Evolutionary conservation across 306 rosid genomes (phyloP).

Genomic region (Arachis stenosperma): DNA sequence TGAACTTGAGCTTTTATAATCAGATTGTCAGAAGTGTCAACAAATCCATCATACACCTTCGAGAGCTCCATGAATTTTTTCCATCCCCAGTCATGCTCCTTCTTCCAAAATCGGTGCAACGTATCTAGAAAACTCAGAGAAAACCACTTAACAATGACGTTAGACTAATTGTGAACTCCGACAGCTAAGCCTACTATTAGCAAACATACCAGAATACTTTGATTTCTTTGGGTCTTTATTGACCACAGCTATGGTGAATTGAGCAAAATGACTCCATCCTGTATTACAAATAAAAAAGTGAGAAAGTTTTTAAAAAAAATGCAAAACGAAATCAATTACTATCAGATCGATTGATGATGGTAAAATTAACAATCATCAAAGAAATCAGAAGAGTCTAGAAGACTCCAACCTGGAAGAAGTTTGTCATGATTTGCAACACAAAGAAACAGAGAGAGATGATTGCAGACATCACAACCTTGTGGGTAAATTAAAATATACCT

Average conservation of each 20-base stretch:
- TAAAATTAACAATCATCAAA: slow-evolving; percentile 24
- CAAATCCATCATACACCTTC: slow-evolving; percentile 93
- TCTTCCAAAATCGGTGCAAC: slow-evolving; percentile 98
- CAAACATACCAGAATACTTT: slow-evolving; percentile 88
- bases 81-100: slow-evolving; percentile 99
- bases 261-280: slow-evolving; percentile 99
- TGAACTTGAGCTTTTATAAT: slow-evolving; percentile 99
- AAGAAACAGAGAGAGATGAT: slow-evolving; percentile 95
- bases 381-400: slow-evolving; percentile 24
- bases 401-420: slow-evolving; percentile 90
- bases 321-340: neutral
- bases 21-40: slow-evolving; percentile 89
- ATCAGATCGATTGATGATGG: slow-evolving; percentile 4
- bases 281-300: slow-evolving; percentile 32
- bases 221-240: slow-evolving; percentile 94
- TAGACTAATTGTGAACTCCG: slow-evolving; percentile 25
- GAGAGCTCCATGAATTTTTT: slow-evolving; percentile 98
- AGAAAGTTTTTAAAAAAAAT: neutral
- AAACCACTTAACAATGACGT: slow-evolving; percentile 16
- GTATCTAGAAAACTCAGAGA: slow-evolving; percentile 65
- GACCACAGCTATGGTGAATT: slow-evolving; percentile 96
- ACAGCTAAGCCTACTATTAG: slow-evolving; percentile 33
- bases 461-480: slow-evolving; percentile 98
- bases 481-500: slow-evolving; percentile 99
- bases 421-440: slow-evolving; percentile 99